Percentiles rank a stretch among this genome's conserved stretches.
Evolutionary conservation across 495 filamentous ascomycete genomes (phyloP).

Genomic region (Xylaria grammica): DNA sequence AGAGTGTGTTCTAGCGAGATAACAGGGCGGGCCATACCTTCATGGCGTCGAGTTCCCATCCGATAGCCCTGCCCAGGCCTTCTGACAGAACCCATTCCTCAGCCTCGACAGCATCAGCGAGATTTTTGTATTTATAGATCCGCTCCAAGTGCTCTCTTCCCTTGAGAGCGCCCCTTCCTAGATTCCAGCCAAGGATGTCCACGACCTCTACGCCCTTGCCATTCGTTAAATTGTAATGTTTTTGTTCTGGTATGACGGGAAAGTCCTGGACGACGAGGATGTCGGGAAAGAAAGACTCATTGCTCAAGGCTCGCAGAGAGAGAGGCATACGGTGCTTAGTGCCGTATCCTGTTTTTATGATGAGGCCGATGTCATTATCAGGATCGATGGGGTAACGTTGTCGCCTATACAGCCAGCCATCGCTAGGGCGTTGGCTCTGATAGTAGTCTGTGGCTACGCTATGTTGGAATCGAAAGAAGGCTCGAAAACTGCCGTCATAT

Average conservation of each 20-base stretch:
- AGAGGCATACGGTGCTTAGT: conserved; percentile 42
- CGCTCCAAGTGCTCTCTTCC: conserved; percentile 34
- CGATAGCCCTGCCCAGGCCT: conserved; percentile 40
- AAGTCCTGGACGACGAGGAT: conserved; percentile 51
- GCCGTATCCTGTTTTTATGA: conserved; percentile 55
- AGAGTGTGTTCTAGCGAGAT: background rate
- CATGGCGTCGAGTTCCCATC: conserved; percentile 56
- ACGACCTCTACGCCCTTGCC: conserved; percentile 38
- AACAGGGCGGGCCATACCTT: conserved; percentile 41
- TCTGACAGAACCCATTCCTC: conserved; percentile 43
- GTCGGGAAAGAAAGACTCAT: conserved; percentile 35
- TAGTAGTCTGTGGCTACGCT: conserved; percentile 33
- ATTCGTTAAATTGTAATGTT: conserved; percentile 28
- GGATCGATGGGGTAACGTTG: conserved; percentile 40
- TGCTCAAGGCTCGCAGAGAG: conserved; percentile 44
- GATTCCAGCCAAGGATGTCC: conserved; percentile 43
- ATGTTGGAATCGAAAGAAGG: conserved; percentile 39
- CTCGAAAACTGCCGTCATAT: conserved; percentile 30
- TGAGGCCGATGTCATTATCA: conserved; percentile 43
- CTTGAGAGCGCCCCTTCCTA: conserved; percentile 32
- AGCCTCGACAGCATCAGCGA: conserved; percentile 41
- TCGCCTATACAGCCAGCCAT: conserved; percentile 34
- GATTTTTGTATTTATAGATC: conserved; percentile 42
- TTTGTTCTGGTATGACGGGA: conserved; percentile 30
- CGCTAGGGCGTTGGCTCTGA: conserved; percentile 36